A percentile compares a stretch with the other conserved stretches of the same genome.
These are phyloP conservation scores for Rhinocladiella mackenziei DNA, from an alignment of 2,329 filamentous ascomycete species.

Conservation along the genomic window DNA sequence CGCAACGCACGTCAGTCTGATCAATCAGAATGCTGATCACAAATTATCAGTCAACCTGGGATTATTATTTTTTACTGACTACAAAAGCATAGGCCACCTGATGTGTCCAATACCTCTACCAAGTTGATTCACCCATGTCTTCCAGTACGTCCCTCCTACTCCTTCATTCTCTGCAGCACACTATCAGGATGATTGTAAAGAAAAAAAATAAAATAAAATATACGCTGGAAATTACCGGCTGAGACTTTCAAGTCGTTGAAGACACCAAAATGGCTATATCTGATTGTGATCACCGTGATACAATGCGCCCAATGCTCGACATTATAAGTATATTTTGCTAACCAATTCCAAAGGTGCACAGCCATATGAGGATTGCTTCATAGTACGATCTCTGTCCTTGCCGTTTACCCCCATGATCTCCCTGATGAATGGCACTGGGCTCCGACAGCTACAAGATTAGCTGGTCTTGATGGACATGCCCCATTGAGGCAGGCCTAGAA, in stretches of 20 bases:
- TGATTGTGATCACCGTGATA: slow-evolving; percentile 49
- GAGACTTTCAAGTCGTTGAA: slow-evolving; percentile 67
- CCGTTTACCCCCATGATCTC: slow-evolving; percentile 32
- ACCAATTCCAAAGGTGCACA: not conserved
- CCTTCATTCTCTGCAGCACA: no score
- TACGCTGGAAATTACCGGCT: slow-evolving; percentile 97
- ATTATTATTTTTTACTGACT: not conserved
- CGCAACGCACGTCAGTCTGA: slow-evolving; percentile 93
- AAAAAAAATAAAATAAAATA: no score
- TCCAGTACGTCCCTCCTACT: slow-evolving; percentile 4
- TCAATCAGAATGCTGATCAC: slow-evolving; percentile 33
- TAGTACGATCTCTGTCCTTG: slow-evolving; percentile 7
- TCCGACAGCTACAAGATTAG: slow-evolving; percentile 62
- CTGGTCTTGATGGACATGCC: slow-evolving; percentile 79
- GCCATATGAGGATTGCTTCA: no score
- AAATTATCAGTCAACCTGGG: not conserved
- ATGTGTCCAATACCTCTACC: not conserved
- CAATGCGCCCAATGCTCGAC: not conserved
- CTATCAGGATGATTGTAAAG: slow-evolving; percentile 65
- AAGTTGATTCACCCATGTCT: not conserved
- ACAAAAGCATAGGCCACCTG: no score
- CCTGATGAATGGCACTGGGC: slow-evolving; percentile 98
- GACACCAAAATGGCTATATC: slow-evolving; percentile 84
- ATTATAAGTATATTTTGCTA: not conserved
- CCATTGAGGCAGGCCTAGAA: slow-evolving; percentile 97